Evolutionary conservation across 306 rosid species (phyloP).

Genomic region (Cicer bijugum): DNA sequence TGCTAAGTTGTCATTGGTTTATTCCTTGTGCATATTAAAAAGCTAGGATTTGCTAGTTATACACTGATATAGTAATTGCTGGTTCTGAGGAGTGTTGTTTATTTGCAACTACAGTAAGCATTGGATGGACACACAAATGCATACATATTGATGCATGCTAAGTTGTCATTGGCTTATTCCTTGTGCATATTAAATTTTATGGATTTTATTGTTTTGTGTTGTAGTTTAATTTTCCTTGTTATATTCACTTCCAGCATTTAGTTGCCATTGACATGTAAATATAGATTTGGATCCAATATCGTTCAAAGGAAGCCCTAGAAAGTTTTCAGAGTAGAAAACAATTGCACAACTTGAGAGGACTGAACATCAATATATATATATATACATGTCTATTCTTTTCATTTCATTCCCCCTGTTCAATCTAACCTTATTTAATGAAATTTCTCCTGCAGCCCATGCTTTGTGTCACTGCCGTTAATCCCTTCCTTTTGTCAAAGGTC

Average conservation of each 20-base stretch:
- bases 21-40: conserved; percentile 34
- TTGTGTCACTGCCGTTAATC: conserved; percentile 97
- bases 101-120: conserved; percentile 25
- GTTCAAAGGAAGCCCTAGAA: background rate
- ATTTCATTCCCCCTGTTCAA: conserved; percentile 5
- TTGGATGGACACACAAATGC: background rate
- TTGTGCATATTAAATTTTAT: conserved; percentile 32
- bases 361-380: conserved; percentile 22
- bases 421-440: conserved; percentile 29
- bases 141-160: conserved; percentile 10
- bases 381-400: conserved; percentile 6
- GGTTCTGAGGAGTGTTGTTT: conserved; percentile 22
- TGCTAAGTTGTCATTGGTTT: conserved; percentile 31
- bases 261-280: conserved; percentile 22
- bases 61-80: conserved; percentile 1
- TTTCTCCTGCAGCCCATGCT: conserved; percentile 97
- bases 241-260: conserved; percentile 32
- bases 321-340: conserved; percentile 14
- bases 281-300: conserved; percentile 25
- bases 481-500: conserved; percentile 93
- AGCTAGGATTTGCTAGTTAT: conserved; percentile 20
- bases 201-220: conserved; percentile 12
- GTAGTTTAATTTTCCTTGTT: conserved; percentile 10
- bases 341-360: conserved; percentile 13
- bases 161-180: conserved; percentile 29